Percentiles rank a stretch among this genome's conserved stretches.
These are phyloP conservation scores for Croton setiger DNA, from an alignment of 441 rosid genomes.

Conservation along the genomic window DNA sequence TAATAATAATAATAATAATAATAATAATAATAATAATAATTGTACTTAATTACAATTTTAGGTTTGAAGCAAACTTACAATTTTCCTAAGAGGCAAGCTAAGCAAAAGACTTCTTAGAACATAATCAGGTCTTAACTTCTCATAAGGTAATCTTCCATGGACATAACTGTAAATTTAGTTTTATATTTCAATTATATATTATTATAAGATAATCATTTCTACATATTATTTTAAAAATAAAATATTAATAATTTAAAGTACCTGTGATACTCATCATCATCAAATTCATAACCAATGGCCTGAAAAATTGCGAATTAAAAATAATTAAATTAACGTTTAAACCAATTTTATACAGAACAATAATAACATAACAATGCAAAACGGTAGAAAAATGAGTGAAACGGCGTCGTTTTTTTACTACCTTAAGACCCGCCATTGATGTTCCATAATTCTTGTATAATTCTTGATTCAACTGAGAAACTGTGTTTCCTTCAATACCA, in stretches of 20 bases:
- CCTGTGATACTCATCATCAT: conserved; percentile 86
- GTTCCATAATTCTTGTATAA: conserved; percentile 86
- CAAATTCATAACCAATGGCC: conserved; percentile 86
- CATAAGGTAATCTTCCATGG: conserved; percentile 84
- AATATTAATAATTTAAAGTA: conserved; percentile 17
- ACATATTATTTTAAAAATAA: background rate
- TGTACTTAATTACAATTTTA: background rate
- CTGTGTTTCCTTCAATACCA: conserved; percentile 50
- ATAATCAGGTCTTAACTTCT: conserved; percentile 71
- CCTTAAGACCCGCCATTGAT: conserved; percentile 96
- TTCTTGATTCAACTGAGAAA: conserved; percentile 43
- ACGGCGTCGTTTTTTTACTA: conserved; percentile 15
- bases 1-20: too few species aligned
- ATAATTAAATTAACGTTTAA: background rate
- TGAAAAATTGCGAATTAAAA: conserved; percentile 19
- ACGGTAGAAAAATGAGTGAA: too few species aligned
- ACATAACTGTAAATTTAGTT: conserved; percentile 40
- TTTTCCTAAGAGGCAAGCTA: conserved; percentile 72
- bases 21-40: background rate
- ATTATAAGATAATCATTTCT: background rate
- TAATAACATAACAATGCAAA: too few species aligned
- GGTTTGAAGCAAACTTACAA: conserved; percentile 37
- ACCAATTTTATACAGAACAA: too few species aligned
- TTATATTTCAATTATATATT: background rate
- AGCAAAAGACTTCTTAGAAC: conserved; percentile 61